Conservation (phyloP, 768 basidiomycete species). For the Suillus clintonianus region DNA sequence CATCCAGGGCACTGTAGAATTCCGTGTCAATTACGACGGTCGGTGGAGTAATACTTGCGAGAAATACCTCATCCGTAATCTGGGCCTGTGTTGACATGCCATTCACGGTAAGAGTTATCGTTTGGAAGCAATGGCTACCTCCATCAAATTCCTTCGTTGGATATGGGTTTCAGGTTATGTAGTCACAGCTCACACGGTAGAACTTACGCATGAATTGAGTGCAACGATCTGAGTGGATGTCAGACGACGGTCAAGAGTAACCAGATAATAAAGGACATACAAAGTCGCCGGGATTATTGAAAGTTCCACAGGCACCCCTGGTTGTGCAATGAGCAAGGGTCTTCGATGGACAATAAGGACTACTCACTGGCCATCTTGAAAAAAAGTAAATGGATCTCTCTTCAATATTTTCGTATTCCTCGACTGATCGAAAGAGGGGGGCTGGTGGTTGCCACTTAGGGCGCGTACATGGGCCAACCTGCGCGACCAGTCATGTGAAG, state of each 20-base stretch:
- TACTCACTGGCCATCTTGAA: slow-evolving; percentile 26
- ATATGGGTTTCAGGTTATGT: not conserved
- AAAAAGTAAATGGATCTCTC: slow-evolving; percentile 26
- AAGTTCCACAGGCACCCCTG: slow-evolving; percentile 44
- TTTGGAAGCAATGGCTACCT: slow-evolving; percentile 45
- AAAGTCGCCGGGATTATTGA: slow-evolving; percentile 25
- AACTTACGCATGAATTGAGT: slow-evolving; percentile 39
- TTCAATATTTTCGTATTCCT: slow-evolving; percentile 12
- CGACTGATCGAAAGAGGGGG: slow-evolving; percentile 11
- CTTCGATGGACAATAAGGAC: not conserved
- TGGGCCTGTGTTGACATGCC: slow-evolving; percentile 41
- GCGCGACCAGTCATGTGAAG: slow-evolving; percentile 13
- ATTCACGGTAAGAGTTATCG: slow-evolving; percentile 42
- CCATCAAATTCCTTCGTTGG: slow-evolving; percentile 38
- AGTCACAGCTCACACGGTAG: not conserved
- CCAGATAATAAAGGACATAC: slow-evolving; percentile 11
- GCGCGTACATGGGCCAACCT: slow-evolving; percentile 9
- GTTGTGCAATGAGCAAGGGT: slow-evolving; percentile 4
- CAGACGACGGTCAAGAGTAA: not conserved
- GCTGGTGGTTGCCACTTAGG: not conserved
- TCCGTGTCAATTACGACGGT: not conserved
- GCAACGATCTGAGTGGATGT: slow-evolving; percentile 42
- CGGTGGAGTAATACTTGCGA: not conserved
- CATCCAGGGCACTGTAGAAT: slow-evolving; percentile 41
- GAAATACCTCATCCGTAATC: slow-evolving; percentile 46